phyloP scores from a whole-genome alignment of 129 eudicot species.

The carrot (Daucus carota) region DNA sequence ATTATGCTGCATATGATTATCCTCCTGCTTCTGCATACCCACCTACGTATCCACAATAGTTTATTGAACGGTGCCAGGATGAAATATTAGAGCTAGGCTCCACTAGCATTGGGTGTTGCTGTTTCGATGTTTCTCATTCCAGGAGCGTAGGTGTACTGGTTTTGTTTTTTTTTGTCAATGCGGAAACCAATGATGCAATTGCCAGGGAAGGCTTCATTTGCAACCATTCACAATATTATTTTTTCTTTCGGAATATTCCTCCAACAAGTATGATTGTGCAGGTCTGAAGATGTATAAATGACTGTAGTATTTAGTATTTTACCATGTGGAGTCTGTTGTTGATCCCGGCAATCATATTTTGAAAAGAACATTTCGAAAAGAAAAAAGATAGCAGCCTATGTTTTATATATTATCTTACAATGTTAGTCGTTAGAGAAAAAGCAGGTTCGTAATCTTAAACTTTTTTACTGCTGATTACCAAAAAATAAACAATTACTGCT shows the following conservation, averaged over 20 bases:
- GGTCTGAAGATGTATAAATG: not conserved
- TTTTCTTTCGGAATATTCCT: not conserved
- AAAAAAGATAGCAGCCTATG: too few species aligned
- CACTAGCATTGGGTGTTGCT: not conserved
- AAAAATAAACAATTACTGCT: too few species aligned
- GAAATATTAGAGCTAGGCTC: not conserved
- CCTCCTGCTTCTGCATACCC: constrained; percentile 17
- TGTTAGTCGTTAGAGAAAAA: too few species aligned
- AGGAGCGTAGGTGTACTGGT: not conserved
- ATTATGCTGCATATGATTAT: constrained; percentile 22
- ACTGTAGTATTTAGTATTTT: not conserved
- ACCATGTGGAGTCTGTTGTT: not conserved
- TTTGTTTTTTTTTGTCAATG: not conserved
- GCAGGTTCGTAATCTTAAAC: not conserved
- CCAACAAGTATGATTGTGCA: not conserved
- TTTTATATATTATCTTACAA: too few species aligned
- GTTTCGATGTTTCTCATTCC: not conserved
- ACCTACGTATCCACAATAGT: constrained; percentile 6
- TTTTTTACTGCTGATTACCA: too few species aligned
- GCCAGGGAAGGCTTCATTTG: not conserved
- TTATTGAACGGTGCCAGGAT: not conserved
- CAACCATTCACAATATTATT: not conserved
- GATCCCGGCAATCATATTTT: not conserved
- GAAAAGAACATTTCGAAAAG: not conserved
- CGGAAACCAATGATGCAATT: not conserved